A percentile compares a stretch with the other conserved stretches of the same genome.
Conservation (phyloP, 306 rosid species). For the Quercus robur region DNA sequence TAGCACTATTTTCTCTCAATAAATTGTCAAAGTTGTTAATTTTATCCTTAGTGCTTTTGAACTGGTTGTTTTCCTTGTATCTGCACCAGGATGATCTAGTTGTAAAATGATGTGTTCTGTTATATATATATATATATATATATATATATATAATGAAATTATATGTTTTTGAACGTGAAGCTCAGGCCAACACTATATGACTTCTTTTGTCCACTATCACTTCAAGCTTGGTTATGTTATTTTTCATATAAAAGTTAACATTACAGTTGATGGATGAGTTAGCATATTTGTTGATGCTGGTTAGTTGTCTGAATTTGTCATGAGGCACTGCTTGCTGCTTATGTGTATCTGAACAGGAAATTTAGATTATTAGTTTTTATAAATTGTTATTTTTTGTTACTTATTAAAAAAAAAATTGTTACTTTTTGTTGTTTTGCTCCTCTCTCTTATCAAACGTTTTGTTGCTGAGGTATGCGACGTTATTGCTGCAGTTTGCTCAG, state of each 20-base stretch:
- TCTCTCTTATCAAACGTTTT: slow-evolving; percentile 33
- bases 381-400: slow-evolving; percentile 17
- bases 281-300: background rate
- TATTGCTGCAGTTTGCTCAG: slow-evolving; percentile 98
- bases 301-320: background rate
- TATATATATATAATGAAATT: background rate
- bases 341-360: slow-evolving; percentile 1
- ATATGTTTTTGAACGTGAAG: background rate
- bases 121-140: too few species aligned
- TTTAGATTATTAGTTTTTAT: background rate
- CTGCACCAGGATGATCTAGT: slow-evolving; percentile 2
- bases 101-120: background rate
- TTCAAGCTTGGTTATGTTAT: too few species aligned
- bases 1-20: background rate
- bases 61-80: background rate
- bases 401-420: too few species aligned
- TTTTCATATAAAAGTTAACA: background rate
- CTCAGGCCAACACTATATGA: background rate
- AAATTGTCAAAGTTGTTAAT: background rate
- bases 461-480: slow-evolving; percentile 89
- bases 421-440: slow-evolving; percentile 15
- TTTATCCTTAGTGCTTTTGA: background rate
- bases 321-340: slow-evolving; percentile 8
- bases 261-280: background rate
- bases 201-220: background rate